Evolutionary conservation across 2,329 filamentous ascomycete species (phyloP), one percentile per base, ranked within the genome.

Genomic region (Arachnomyces sp.): DNA sequence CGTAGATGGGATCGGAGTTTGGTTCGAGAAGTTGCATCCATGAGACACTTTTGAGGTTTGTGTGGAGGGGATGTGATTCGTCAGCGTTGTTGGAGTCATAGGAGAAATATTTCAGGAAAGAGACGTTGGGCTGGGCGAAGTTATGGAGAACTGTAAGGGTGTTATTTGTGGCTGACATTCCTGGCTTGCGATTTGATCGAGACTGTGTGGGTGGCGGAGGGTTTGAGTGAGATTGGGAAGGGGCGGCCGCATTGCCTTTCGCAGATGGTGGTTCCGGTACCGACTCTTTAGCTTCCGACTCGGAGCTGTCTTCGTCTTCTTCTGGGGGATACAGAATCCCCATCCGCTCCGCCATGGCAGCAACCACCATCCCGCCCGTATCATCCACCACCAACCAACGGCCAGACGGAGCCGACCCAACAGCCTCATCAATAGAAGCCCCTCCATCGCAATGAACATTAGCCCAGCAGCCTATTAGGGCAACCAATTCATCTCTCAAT

Each of bases 11-110:
- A 60, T 96, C 92, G 20, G 78, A 68, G 28, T 76, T 66, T 0
- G 92, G 92, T 16, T 83, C 74, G 12, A 95, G 67, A 4, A 98
- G 77, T 63, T 96, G 90, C 2, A 98, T 76, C 89, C 90, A 98
- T 18, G 86, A 90, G 20, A 96, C 70, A 4, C 82, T 78, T 53
- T 90, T 82, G 38, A 98, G 77, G 57, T 92, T 82, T 12, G 76
- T 81, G 60, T 82, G 76, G 8, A 98, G 77, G 1, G 92, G 90
- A 57, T 96, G 92, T 0, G 67, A 61, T 16, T 78, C 70, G 11
- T 74, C 70, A 39, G 71, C 78, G 46, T 77, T 78, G 43, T 76
- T 74, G 49, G 74, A 68, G 63, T 94, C 87, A 65, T 81, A 96
- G 60, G 79, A 79, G 65, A 94, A 96, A 70, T 94, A 93, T 58